These are phyloP conservation scores for Talaromyces sp. DNA, from an alignment of 2,329 filamentous ascomycete genomes.

Conservation along the genomic window DNA sequence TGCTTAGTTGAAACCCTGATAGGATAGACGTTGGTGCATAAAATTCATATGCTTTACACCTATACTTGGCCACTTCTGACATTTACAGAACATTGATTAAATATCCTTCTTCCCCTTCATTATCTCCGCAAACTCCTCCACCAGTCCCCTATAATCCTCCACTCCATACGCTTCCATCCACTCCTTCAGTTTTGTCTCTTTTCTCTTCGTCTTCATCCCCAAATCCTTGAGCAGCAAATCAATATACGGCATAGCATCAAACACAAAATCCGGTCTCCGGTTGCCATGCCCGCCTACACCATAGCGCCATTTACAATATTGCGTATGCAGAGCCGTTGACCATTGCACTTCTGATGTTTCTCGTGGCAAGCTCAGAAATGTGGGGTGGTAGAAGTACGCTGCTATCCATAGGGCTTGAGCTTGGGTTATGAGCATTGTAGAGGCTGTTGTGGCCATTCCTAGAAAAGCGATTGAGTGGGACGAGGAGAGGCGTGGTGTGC, in stretches of 20 bases:
- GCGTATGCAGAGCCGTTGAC: constrained; percentile 62
- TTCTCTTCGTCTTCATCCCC: constrained; percentile 51
- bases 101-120: neutral
- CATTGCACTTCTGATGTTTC: constrained; percentile 21
- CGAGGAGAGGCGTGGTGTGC: constrained; percentile 35
- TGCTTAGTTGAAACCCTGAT: neutral
- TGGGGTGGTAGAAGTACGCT: constrained; percentile 55
- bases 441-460: constrained; percentile 47
- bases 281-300: constrained; percentile 55
- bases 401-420: constrained; percentile 60
- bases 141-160: constrained; percentile 41
- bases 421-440: constrained; percentile 46
- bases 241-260: constrained; percentile 71
- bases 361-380: neutral
- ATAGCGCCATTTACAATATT: constrained; percentile 69
- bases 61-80: neutral
- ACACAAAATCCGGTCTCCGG: constrained; percentile 61
- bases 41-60: neutral
- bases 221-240: constrained; percentile 66
- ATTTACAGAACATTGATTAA: neutral
- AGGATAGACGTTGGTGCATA: constrained; percentile 4
- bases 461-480: constrained; percentile 48
- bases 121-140: constrained; percentile 34
- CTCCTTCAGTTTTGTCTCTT: constrained; percentile 31
- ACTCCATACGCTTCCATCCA: constrained; percentile 38